Evolutionary conservation across 768 basidiomycete species (phyloP).

Genomic region (Leccinum disarticulatum): DNA sequence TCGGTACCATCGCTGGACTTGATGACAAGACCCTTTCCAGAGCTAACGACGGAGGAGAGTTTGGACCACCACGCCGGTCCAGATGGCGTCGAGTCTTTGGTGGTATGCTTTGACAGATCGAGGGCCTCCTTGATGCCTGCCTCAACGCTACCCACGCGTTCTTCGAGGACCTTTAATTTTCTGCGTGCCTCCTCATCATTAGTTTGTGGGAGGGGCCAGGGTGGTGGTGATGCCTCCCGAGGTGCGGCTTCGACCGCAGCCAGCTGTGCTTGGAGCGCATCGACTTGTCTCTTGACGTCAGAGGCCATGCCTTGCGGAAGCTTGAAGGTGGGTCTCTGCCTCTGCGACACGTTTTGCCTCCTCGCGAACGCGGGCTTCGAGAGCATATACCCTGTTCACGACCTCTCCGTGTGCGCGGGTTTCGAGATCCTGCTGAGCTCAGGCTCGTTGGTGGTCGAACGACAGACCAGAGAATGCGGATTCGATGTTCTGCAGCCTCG

Average conservation of each 20-base stretch:
- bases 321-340: constrained; percentile 49
- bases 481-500: constrained; percentile 64
- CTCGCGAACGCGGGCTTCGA: constrained; percentile 55
- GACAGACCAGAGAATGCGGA: constrained; percentile 59
- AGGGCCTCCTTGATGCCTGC: constrained; percentile 68
- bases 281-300: constrained; percentile 56
- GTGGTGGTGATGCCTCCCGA: constrained; percentile 17
- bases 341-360: constrained; percentile 50
- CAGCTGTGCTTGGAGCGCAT: constrained; percentile 47
- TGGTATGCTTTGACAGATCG: constrained; percentile 56
- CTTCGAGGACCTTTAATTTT: constrained; percentile 58
- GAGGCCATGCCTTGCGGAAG: constrained; percentile 42
- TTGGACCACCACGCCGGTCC: constrained; percentile 72
- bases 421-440: constrained; percentile 53
- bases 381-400: constrained; percentile 48
- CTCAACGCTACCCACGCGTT: constrained; percentile 60
- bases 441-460: constrained; percentile 50
- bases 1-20: constrained; percentile 77
- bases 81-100: constrained; percentile 37
- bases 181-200: constrained; percentile 59
- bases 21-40: constrained; percentile 55
- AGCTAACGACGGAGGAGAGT: constrained; percentile 45
- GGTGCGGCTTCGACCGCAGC: constrained; percentile 28
- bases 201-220: constrained; percentile 16
- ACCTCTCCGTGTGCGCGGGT: constrained; percentile 51